Base-by-base conservation (phyloP, 2,329 filamentous ascomycete genomes). In the Verticillium nonalfalfae region DNA sequence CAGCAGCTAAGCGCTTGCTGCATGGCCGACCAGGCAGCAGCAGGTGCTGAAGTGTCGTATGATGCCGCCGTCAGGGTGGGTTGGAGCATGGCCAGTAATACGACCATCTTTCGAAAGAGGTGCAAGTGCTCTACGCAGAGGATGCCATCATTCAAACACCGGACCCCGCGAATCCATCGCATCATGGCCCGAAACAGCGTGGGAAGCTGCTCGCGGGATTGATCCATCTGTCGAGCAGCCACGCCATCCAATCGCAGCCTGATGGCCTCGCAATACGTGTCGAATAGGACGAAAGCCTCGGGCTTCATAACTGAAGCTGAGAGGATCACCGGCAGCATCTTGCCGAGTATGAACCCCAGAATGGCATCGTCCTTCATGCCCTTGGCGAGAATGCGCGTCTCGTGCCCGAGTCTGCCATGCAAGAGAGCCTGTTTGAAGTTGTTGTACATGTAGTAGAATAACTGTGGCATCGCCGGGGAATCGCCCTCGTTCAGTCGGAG, bases 391-490 rank as follows among this genome's bases (percentile, higher is more conserved):
- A 85, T 78, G 5, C 61, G 66, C 34, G 75, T 70, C 66, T 85
- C 81, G 6, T 79, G 75, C 6, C 68, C 68, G n/a, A 85, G 73
- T 58, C 75, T 78, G 61, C 79, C 74, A 61, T 81, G 81, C 54
- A 77, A 76, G 2, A 86, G 69, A 0, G 82, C 81, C 59, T 81
- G 72, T 67, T 85, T 85, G 68, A 85, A 84, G 69, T 81, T 85
- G 65, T 82, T 82, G 67, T 80, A 81, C 2, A 87, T 74, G 61
- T 84, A 83, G 68, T 81, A 81, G 67, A 86, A 87, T 3, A 86
- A 75, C 59, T 80, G 78, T 18, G 79, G 76, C 6, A 72, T 71
- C 4, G 79, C 79, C 35, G 75, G 77, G 1, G 70, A 66, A 60
- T 85, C 83, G 1, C 78, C 80, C 63, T 86, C 84, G 45, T 76